Percentiles rank a stretch among this genome's conserved stretches.
Evolutionary conservation across 306 rosid species (phyloP).

Genomic region (Hippophae gyantsensis): DNA sequence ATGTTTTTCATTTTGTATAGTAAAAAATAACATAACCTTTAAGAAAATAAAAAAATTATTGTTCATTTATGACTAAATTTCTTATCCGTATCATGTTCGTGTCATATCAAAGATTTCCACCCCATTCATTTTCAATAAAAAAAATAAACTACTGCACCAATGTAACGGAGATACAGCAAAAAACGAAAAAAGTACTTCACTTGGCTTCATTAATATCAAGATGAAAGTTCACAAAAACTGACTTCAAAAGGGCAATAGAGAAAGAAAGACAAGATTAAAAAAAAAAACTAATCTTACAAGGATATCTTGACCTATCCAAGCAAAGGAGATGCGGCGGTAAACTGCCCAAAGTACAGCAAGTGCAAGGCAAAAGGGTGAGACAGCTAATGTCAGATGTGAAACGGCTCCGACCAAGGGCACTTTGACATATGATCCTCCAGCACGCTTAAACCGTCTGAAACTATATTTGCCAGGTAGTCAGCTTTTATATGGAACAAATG

Average conservation of each 20-base stretch:
- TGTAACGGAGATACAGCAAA: background rate
- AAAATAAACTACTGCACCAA: background rate
- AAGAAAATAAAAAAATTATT: too few relatives aligned
- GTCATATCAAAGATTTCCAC: too few relatives aligned
- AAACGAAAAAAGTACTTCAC: background rate
- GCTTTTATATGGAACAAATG: conserved; percentile 17
- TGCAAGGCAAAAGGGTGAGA: conserved; percentile 81
- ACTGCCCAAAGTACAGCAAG: conserved; percentile 88
- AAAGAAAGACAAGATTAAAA: conserved; percentile 6
- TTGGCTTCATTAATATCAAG: background rate
- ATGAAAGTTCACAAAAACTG: background rate
- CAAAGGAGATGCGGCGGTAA: conserved; percentile 41
- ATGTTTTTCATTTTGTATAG: too few relatives aligned
- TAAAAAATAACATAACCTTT: too few relatives aligned
- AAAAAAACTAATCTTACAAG: conserved; percentile 50
- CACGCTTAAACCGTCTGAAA: conserved; percentile 87
- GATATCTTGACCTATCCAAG: conserved; percentile 98
- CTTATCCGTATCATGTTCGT: too few relatives aligned
- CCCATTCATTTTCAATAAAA: too few relatives aligned
- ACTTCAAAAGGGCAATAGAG: background rate
- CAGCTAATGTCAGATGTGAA: conserved; percentile 76
- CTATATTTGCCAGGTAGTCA: conserved; percentile 43
- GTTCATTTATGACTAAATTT: too few relatives aligned
- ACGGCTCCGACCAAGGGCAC: conserved; percentile 84
- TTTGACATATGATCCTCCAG: conserved; percentile 65